These are phyloP conservation scores for Boletales sp. DNA, from an alignment of 768 basidiomycete genomes.

Conservation along the genomic window DNA sequence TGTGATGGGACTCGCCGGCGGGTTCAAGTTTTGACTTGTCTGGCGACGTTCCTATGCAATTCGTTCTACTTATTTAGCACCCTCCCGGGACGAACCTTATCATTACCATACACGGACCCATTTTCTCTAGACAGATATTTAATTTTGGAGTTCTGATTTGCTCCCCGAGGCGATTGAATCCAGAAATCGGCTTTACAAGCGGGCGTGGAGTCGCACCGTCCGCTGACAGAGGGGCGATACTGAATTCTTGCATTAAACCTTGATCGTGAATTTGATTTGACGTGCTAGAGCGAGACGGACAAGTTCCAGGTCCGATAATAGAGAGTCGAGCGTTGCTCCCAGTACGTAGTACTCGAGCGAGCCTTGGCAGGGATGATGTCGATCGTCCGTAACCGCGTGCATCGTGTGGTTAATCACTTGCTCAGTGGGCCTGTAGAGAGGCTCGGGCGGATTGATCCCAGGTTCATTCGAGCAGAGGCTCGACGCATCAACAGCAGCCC, in stretches of 20 bases:
- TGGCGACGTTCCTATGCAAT: background rate
- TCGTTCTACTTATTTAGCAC: background rate
- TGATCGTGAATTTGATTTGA: background rate
- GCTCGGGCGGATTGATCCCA: slow-evolving; percentile 12
- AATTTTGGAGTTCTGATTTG: background rate
- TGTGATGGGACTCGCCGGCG: slow-evolving; percentile 67
- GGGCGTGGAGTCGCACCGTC: background rate
- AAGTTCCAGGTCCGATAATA: slow-evolving; percentile 7
- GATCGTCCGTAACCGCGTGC: slow-evolving; percentile 13
- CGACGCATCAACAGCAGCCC: slow-evolving; percentile 8
- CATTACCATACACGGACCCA: too few species aligned
- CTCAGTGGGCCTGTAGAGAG: background rate
- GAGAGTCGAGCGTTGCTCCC: slow-evolving; percentile 1
- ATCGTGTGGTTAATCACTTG: slow-evolving; percentile 26
- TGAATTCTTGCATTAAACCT: background rate
- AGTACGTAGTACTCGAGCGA: background rate
- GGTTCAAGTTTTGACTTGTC: slow-evolving; percentile 46
- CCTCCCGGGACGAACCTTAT: too few species aligned
- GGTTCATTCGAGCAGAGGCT: slow-evolving; percentile 11
- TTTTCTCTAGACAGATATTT: background rate
- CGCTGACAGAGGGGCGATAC: background rate
- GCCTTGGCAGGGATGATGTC: slow-evolving; percentile 6
- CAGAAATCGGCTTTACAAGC: background rate
- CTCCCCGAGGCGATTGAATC: background rate
- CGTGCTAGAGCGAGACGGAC: background rate